Percentiles rank a stretch among this genome's conserved stretches.
phyloP scores from a whole-genome alignment of 108 stramenopile species.

The Aurantiochytrium sp. region DNA sequence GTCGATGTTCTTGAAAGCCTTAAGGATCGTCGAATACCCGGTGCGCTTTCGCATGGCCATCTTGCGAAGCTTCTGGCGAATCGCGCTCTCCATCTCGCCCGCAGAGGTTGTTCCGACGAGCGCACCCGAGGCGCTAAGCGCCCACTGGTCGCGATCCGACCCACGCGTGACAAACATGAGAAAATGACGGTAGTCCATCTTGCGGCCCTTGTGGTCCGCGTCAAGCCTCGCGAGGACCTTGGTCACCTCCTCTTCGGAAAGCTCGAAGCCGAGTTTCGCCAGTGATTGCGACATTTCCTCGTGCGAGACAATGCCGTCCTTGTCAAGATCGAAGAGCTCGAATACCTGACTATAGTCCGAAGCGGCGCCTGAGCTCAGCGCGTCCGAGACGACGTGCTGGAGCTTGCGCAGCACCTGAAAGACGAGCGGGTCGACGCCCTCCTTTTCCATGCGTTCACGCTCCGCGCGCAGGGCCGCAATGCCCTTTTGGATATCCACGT shows the following conservation, averaged over 20 bases:
- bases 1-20: background rate
- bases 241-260: background rate
- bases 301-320: background rate
- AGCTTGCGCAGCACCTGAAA: constrained; percentile 24
- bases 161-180: constrained; percentile 23
- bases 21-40: background rate
- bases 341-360: background rate
- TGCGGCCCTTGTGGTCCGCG: background rate
- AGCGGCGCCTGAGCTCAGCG: background rate
- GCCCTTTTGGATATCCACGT: constrained; percentile 7
- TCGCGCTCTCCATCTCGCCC: background rate
- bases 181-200: constrained; percentile 23
- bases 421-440: constrained; percentile 7
- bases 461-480: background rate
- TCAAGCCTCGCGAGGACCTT: background rate
- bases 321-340: background rate
- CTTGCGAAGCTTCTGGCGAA: background rate
- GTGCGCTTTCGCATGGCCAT: background rate
- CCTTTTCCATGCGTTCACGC: background rate
- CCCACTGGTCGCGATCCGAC: constrained; percentile 26
- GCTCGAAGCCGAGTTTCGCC: background rate
- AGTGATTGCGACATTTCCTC: background rate
- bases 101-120: constrained; percentile 1
- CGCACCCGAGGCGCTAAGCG: background rate
- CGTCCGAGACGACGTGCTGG: background rate